Conservation (phyloP, 108 stramenopile species). For the Cylindrotheca closterium region DNA sequence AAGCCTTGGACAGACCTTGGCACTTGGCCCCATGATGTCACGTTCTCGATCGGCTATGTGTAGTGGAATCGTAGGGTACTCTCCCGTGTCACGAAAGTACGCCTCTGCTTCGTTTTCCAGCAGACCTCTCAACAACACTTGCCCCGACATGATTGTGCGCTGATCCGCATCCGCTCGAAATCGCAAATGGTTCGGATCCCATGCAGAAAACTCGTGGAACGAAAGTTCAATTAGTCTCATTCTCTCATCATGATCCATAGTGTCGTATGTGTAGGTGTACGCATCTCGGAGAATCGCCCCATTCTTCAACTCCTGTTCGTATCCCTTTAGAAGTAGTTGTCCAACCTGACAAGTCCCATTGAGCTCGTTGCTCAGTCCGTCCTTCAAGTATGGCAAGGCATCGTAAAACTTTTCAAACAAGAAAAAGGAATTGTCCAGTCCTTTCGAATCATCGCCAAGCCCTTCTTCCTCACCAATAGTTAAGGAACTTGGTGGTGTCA, state of each 20-base stretch:
- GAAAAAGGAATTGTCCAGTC: slow-evolving; percentile 28
- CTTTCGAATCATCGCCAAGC: neutral
- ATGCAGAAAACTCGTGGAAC: neutral
- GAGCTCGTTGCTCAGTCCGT: slow-evolving; percentile 38
- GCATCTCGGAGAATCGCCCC: slow-evolving; percentile 69
- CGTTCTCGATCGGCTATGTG: slow-evolving; percentile 76
- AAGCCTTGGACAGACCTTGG: slow-evolving; percentile 63
- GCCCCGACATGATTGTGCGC: slow-evolving; percentile 82
- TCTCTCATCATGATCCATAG: slow-evolving; percentile 39
- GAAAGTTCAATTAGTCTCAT: slow-evolving; percentile 63
- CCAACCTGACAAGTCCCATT: slow-evolving; percentile 90
- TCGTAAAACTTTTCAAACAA: slow-evolving; percentile 76
- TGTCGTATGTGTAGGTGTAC: slow-evolving; percentile 55
- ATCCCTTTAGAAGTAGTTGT: slow-evolving; percentile 76
- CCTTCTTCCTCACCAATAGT: slow-evolving; percentile 2
- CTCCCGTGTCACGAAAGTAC: neutral
- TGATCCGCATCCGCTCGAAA: slow-evolving; percentile 88
- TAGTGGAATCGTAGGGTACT: slow-evolving; percentile 44
- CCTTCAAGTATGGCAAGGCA: slow-evolving; percentile 38
- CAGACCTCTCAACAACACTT: slow-evolving; percentile 74
- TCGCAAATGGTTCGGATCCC: slow-evolving; percentile 30
- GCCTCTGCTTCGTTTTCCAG: slow-evolving; percentile 55
- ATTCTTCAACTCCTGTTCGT: slow-evolving; percentile 78
- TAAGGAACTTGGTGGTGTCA: slow-evolving; percentile 42
- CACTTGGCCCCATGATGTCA: slow-evolving; percentile 74